Evolutionary conservation across 176 grass and related monocot genomes (phyloP).

Genomic region (Saccharum spontaneum): DNA sequence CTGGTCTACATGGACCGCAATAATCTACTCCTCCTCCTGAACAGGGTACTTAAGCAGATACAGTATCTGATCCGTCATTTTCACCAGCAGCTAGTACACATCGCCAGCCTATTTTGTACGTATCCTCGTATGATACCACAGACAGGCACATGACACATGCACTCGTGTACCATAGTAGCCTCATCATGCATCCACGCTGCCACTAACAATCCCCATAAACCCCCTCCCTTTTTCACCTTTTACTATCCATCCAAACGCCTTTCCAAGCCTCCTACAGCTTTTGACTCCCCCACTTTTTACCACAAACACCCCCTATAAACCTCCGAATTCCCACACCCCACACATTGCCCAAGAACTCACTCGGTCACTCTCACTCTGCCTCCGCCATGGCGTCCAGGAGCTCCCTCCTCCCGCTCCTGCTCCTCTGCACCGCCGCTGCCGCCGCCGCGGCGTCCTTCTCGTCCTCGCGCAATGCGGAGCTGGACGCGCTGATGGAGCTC

Average conservation of each 20-base stretch:
- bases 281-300: conserved; percentile 30
- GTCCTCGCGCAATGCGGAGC: conserved; percentile 28
- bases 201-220: conserved; percentile 38
- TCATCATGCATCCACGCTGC: not conserved
- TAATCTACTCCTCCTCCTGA: not conserved
- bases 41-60: not conserved
- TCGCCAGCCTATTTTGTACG: not conserved
- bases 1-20: not conserved
- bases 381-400: conserved; percentile 30
- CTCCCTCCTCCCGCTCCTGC: conserved; percentile 19
- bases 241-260: not conserved
- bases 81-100: not conserved
- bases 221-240: conserved; percentile 34
- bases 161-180: not conserved
- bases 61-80: conserved; percentile 22
- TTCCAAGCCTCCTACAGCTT: not conserved
- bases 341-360: not conserved
- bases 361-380: no score
- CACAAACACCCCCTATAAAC: conserved; percentile 45
- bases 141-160: not conserved
- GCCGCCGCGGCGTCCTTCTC: not conserved
- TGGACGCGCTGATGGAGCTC: conserved; percentile 68
- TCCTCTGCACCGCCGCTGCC: not conserved
- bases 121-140: not conserved
- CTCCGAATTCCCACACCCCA: conserved; percentile 7